Evolutionary conservation across 2,329 filamentous ascomycete genomes (phyloP), one percentile per base, ranked within the genome.

Genomic region (Colletotrichum theobromicola): DNA sequence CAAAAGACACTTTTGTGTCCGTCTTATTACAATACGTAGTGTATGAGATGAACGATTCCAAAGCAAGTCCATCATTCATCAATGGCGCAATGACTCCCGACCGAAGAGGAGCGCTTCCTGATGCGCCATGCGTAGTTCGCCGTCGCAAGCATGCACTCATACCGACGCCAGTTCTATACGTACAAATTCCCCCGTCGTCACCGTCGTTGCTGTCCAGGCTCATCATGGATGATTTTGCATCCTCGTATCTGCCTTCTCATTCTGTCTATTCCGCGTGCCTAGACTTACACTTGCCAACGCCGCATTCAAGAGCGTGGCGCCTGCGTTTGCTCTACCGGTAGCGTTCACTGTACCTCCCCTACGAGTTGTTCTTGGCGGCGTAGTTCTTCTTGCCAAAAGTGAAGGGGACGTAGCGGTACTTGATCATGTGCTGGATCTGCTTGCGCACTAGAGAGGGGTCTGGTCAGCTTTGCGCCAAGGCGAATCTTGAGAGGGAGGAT

Each of bases 361-460:
- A 86, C 58, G 86, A 85, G 86, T 87, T 92, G 85, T 88, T 90
- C 87, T 92, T 93, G 82, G 85, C n/a, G 42, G 42, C 88, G 84
- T 97, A 97, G 82, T 91, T 93, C 77, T 94, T 90, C 91, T 98
- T 98, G 85, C 96, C 96, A 78, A 98, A 92, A 53, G 94, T 93
- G 87, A 98, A 98, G 53, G 96, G 95, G 34, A 98, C 95, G 83
- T 98, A 99, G 87, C 96, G 95, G 89, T 98, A 99, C 89, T 98
- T 99, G 90, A 99, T 96, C 97, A 99, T 99, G 88, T 98, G 97
- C 88, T 99, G 97, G 80, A 99, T 99, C 88, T 99, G 97, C 89
- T 97, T 95, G 86, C 97, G 93, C 97, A 99, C 95, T 98, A 79
- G 34, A 26, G n/a, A 57, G 15, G 37, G 26, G 30, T 76, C 64